Evolutionary conservation across 345 rosid species (phyloP), one percentile per base, ranked within the genome.

Genomic region (Rhodomyrtus tomentosa): DNA sequence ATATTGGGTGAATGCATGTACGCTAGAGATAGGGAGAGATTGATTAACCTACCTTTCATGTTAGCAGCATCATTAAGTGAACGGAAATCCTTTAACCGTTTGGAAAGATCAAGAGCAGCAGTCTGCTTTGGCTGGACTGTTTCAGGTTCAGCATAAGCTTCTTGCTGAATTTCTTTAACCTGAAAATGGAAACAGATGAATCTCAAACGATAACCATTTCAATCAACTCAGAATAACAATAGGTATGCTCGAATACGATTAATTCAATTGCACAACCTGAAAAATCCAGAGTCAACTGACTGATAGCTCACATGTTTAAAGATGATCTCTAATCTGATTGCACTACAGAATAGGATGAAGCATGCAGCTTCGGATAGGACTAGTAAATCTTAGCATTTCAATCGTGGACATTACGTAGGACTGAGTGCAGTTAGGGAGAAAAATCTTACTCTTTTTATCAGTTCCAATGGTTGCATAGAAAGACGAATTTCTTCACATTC

Each of bases 111-210:
- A 86, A 92, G 87, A 3, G 95, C 96, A 21, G 94, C 94, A 81
- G 93, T 91, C 90, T 92, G 96, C 88, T 91, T 95, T 85, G 89
- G 91, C 82, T 88, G 91, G 38, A 87, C 88, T 3, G 84, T 89
- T 86, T 90, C 92, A 48, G 91, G 91, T 85, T 93, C 92, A 14
- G 82, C 85, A 87, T 90, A 86, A 68, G 85, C 87, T 85, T 95
- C 99, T 85, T 91, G 96, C 88, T 95, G 90, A 84, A 97, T 97
- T 91, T 93, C 99, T 88, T 90, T 89, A 9, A 97, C 98, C 99
- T 97, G 86, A 55, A 84, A 88, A 49, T 53, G 52, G 40, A 85
- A 42, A 81, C 83, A 24, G 76, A 54, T 25, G 24, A 72, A 54
- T 40, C 84, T 59, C 36, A 68, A 36, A 68, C 76, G 36, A 68